These are phyloP conservation scores for Phaseolus coccineus DNA, from an alignment of 331 rosid genomes.

Conservation along the genomic window DNA sequence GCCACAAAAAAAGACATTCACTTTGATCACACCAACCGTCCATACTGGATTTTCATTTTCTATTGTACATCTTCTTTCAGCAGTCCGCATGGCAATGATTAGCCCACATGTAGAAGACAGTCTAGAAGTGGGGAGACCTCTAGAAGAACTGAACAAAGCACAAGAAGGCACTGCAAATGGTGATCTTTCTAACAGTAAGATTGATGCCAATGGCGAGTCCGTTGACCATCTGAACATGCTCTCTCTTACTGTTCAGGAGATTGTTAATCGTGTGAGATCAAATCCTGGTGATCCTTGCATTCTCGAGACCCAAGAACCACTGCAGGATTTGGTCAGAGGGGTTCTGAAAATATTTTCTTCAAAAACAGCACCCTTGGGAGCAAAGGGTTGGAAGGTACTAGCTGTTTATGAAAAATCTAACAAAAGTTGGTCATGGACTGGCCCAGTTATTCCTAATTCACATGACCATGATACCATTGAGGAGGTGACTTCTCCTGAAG, in stretches of 20 bases:
- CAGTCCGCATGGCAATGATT: constrained; percentile 92
- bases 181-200: constrained; percentile 54
- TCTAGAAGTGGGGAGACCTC: constrained; percentile 60
- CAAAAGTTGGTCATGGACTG: constrained; percentile 94
- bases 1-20: constrained; percentile 84
- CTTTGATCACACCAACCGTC: constrained; percentile 89
- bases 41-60: constrained; percentile 97
- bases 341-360: constrained; percentile 95
- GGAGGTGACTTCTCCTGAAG: constrained; percentile 87
- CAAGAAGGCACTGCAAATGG: constrained; percentile 57
- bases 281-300: constrained; percentile 95
- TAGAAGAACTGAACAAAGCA: constrained; percentile 55
- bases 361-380: constrained; percentile 97
- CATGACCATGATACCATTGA: constrained; percentile 70
- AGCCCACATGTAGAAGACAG: constrained; percentile 70
- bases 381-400: constrained; percentile 92
- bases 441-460: constrained; percentile 69
- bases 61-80: constrained; percentile 91
- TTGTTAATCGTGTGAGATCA: constrained; percentile 83
- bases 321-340: constrained; percentile 98
- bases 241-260: constrained; percentile 81
- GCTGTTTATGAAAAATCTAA: constrained; percentile 75
- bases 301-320: constrained; percentile 98
- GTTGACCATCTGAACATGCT: constrained; percentile 60
- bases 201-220: constrained; percentile 53